Evolutionary conservation across 495 filamentous ascomycete species (phyloP).

Genomic region (Hyaloscypha hepaticicola): DNA sequence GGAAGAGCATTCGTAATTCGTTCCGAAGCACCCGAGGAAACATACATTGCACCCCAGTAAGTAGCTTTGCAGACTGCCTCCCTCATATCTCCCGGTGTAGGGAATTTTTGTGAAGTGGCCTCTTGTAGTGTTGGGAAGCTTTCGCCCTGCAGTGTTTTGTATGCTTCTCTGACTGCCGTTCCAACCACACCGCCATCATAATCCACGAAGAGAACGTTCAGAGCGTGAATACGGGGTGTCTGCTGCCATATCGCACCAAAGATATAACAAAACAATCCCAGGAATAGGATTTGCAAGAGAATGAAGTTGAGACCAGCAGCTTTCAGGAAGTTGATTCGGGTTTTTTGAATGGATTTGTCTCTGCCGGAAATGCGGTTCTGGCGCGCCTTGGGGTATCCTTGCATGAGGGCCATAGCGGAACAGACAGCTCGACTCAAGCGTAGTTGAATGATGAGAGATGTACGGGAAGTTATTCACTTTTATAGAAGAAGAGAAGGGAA

Average conservation of each 20-base stretch:
- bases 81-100: slow-evolving; percentile 29
- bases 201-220: slow-evolving; percentile 50
- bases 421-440: not conserved
- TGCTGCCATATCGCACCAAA: slow-evolving; percentile 48
- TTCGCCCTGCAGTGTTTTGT: slow-evolving; percentile 37
- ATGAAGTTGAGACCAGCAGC: slow-evolving; percentile 31
- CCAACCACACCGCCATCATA: slow-evolving; percentile 51
- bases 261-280: slow-evolving; percentile 46
- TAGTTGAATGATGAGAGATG: not conserved
- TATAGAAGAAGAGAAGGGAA: not conserved
- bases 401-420: not conserved
- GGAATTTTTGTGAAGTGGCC: slow-evolving; percentile 31
- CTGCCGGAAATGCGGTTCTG: slow-evolving; percentile 12
- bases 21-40: slow-evolving; percentile 38
- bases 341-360: not conserved
- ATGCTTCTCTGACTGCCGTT: slow-evolving; percentile 41
- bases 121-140: slow-evolving; percentile 45
- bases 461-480: not conserved
- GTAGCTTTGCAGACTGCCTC: slow-evolving; percentile 43
- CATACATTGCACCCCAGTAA: slow-evolving; percentile 50
- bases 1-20: slow-evolving; percentile 38
- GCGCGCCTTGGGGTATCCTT: slow-evolving; percentile 19
- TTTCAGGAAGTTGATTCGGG: slow-evolving; percentile 17
- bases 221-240: slow-evolving; percentile 38
- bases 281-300: slow-evolving; percentile 41